These are phyloP conservation scores for Geranium incanum DNA, from an alignment of 441 rosid genomes.

Conservation along the genomic window DNA sequence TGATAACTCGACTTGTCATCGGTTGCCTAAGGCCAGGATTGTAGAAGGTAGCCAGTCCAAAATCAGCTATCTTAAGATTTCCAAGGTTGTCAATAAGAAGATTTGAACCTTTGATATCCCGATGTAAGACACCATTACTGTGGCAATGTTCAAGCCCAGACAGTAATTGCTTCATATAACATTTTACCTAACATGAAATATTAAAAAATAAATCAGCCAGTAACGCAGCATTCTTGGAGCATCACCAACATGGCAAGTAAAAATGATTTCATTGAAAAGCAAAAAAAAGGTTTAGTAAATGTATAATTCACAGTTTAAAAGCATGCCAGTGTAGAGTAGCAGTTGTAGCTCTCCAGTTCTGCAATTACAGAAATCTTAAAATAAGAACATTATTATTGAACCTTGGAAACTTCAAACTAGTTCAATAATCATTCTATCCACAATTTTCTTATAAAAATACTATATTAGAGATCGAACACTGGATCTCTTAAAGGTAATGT, in stretches of 20 bases:
- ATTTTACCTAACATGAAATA: slow-evolving; percentile 48
- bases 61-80: slow-evolving; percentile 78
- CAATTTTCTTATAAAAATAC: background rate
- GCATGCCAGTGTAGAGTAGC: background rate
- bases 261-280: background rate
- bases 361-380: background rate
- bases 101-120: slow-evolving; percentile 90
- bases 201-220: slow-evolving; percentile 7
- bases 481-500: too few relatives aligned
- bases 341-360: background rate
- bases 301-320: background rate
- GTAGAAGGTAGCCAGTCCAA: slow-evolving; percentile 76
- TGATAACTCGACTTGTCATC: slow-evolving; percentile 85
- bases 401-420: background rate
- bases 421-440: too few relatives aligned
- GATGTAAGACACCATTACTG: slow-evolving; percentile 66
- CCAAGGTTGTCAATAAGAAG: slow-evolving; percentile 72
- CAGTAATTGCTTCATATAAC: slow-evolving; percentile 74
- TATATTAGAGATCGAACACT: too few relatives aligned
- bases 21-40: slow-evolving; percentile 54
- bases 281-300: background rate
- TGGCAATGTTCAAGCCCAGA: slow-evolving; percentile 91
- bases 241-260: background rate
- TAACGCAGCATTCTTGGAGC: slow-evolving; percentile 10
- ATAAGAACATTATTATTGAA: background rate